These are phyloP conservation scores for Paracorniculantispora psalliotae DNA, from an alignment of 2,329 filamentous ascomycete species.

Conservation along the genomic window DNA sequence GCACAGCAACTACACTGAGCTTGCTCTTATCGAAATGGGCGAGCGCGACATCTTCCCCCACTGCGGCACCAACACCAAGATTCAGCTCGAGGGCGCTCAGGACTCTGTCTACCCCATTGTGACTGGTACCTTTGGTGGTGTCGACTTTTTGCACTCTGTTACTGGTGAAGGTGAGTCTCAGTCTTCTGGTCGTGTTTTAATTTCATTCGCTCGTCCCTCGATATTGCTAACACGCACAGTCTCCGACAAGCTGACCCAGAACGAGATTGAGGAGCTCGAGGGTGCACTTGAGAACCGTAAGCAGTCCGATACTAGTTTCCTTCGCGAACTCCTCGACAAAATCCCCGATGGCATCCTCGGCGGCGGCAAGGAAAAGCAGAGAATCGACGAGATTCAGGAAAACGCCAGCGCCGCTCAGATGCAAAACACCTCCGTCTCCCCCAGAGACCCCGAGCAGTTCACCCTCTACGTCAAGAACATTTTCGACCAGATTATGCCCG, in stretches of 20 bases:
- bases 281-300: conserved; percentile 66
- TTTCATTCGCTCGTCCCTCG: background rate
- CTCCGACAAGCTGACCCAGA: conserved; percentile 85
- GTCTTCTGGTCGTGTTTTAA: no score
- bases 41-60: conserved; percentile 88
- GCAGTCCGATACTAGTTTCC: conserved; percentile 63
- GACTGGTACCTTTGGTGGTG: conserved; percentile 90
- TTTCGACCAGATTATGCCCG: conserved; percentile 77
- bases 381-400: conserved; percentile 73
- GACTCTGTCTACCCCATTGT: conserved; percentile 71
- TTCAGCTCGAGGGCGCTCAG: conserved; percentile 63
- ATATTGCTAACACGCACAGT: conserved; percentile 41
- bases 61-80: conserved; percentile 68
- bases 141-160: conserved; percentile 89
- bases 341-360: conserved; percentile 79
- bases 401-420: conserved; percentile 73
- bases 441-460: conserved; percentile 78
- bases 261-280: conserved; percentile 83
- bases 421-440: conserved; percentile 67
- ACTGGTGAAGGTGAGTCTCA: conserved; percentile 55
- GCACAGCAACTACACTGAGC: conserved; percentile 84
- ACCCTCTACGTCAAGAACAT: conserved; percentile 70
- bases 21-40: conserved; percentile 70
- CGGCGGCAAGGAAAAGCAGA: conserved; percentile 64
- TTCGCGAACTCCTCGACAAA: conserved; percentile 75